Base-by-base conservation (phyloP, 2,329 filamentous ascomycete genomes). In the Arachnomyces sp. region DNA sequence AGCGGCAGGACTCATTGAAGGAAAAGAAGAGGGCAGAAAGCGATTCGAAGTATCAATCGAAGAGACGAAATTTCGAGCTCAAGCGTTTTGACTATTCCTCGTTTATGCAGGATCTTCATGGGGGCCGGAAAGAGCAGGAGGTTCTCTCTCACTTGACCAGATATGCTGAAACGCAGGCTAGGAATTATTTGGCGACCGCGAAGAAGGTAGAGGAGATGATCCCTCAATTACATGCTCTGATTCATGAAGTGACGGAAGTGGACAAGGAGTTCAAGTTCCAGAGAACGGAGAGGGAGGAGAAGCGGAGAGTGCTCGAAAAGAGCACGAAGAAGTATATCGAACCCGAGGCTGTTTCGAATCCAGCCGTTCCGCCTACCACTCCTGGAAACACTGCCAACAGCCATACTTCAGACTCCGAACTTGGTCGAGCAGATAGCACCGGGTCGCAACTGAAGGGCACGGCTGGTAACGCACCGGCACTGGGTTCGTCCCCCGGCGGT, bases 81-180 rank as follows among this genome's bases (percentile, higher is more conserved):
- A 95, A 94, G 68, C 82, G 93, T 7, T 98, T 98, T 55, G 93
- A 98, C 63, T 98, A 98, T 61, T 96, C 90, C 3, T 95, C 87
- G 11, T 98, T 96, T 58, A 94, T 98, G 86, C 90, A 96, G 56
- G 92, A 98, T 68, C 73, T 98, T n/a, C 92, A 96, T 48, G 92
- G 92, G 21, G 92, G 92, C n/a, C 82, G 92, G 47, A 98, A 96
- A 61, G 92, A 98, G 55, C 92, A 96, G 57, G 92, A 98, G 60
- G 86, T 98, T 3, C 66, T 98, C 21, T 96, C 90, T 1, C 86
- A 95, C 57, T 73, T 98, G 25, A 98, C 92, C 2, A 90, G 84
- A 58, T 98, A 89, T 60, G 93, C 93, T 7, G 88, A 94, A 59
- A 80, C 83, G 3, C 92, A 98, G 58, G 86, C 92, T 12, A 82